Conservation (phyloP, 371 early-diverging fungal species). For the Basidiobolus meristosporus region DNA sequence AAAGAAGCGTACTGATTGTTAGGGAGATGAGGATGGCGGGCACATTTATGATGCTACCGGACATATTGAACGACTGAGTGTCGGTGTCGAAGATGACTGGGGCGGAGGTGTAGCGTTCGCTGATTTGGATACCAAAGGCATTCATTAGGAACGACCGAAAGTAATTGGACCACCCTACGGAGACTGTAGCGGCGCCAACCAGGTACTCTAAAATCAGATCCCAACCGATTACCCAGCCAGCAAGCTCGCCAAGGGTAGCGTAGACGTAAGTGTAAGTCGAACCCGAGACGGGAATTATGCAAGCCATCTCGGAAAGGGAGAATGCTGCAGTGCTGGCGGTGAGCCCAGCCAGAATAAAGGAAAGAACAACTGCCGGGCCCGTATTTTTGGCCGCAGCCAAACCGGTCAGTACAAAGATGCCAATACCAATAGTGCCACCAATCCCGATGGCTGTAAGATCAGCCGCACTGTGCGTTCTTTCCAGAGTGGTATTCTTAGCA, state of each 20-base stretch:
- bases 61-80: no score
- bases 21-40: constrained; percentile 50
- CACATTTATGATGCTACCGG: constrained; percentile 42
- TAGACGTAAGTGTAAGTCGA: constrained; percentile 70
- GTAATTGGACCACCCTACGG: constrained; percentile 56
- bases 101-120: constrained; percentile 26
- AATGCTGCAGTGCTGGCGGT: constrained; percentile 49
- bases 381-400: constrained; percentile 51
- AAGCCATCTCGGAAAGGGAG: constrained; percentile 62
- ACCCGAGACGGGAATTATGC: constrained; percentile 70
- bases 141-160: constrained; percentile 41
- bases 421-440: constrained; percentile 58
- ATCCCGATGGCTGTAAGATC: constrained; percentile 15
- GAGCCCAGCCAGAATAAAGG: constrained; percentile 53
- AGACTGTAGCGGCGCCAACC: constrained; percentile 50
- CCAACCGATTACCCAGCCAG: constrained; percentile 78
- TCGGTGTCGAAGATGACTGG: constrained; percentile 33
- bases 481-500: background rate
- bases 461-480: constrained; percentile 1
- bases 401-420: constrained; percentile 22
- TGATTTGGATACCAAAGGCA: constrained; percentile 23
- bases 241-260: constrained; percentile 63
- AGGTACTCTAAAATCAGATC: constrained; percentile 63
- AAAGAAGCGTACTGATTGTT: constrained; percentile 27
- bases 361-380: constrained; percentile 59